Evolutionary conservation across 345 rosid genomes (phyloP).

Genomic region (Microcos paniculata): DNA sequence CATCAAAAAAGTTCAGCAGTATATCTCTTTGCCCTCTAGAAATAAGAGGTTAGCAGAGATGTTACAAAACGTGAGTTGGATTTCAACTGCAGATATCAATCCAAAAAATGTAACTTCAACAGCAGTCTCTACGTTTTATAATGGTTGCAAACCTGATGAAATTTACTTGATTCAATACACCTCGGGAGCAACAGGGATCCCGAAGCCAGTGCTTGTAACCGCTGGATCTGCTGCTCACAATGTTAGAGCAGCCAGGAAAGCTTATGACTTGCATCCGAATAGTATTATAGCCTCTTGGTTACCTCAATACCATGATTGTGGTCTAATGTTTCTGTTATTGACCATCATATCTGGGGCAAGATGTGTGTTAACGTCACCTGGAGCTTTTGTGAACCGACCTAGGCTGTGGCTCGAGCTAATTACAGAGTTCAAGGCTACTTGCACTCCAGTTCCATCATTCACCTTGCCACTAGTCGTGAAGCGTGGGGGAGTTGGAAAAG

Average conservation of each 20-base stretch:
- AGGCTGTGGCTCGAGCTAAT: constrained; percentile 62
- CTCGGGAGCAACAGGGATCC: constrained; percentile 66
- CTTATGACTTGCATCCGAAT: constrained; percentile 53
- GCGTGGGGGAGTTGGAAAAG: constrained; percentile 41
- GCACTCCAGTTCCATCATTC: constrained; percentile 70
- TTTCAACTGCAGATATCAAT: constrained; percentile 39
- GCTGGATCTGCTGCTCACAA: constrained; percentile 72
- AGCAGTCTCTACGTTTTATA: neutral
- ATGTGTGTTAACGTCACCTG: constrained; percentile 44
- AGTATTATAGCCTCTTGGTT: constrained; percentile 55
- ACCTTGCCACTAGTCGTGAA: constrained; percentile 54
- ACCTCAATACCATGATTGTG: constrained; percentile 73
- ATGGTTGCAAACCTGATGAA: constrained; percentile 45
- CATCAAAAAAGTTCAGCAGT: constrained; percentile 30
- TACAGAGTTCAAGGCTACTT: constrained; percentile 42
- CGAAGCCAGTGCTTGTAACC: constrained; percentile 58
- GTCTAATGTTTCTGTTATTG: constrained; percentile 58
- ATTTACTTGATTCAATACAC: constrained; percentile 63
- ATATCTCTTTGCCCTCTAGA: constrained; percentile 29
- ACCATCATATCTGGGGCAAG: constrained; percentile 57
- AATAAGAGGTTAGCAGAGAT: constrained; percentile 30
- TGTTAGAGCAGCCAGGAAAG: constrained; percentile 54
- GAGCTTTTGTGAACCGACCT: constrained; percentile 42
- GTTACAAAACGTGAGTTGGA: constrained; percentile 43
- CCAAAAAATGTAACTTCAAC: neutral